phyloP scores from a whole-genome alignment of 1,284 basidiomycete genomes.

The Cutaneotrichosporon sp. region DNA sequence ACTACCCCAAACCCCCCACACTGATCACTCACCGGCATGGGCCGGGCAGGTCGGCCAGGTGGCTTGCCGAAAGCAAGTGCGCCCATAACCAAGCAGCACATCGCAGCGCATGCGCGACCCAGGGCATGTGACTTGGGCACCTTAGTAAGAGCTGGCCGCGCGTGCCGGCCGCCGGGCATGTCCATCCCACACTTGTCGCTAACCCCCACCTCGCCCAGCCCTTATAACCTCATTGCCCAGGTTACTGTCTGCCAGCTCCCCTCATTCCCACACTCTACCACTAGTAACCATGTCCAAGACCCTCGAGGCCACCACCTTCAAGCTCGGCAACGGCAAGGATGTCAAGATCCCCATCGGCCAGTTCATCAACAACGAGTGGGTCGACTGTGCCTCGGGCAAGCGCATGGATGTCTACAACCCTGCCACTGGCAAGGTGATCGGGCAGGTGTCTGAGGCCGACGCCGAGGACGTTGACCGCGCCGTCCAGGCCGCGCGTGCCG shows the following conservation, averaged over 20 bases:
- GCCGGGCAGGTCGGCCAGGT: too few species aligned
- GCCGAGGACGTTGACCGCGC: slow-evolving; percentile 76
- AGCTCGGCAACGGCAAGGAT: slow-evolving; percentile 26
- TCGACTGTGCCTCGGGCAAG: slow-evolving; percentile 28
- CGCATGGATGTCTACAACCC: slow-evolving; percentile 39
- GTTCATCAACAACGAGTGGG: slow-evolving; percentile 45
- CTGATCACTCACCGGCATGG: too few species aligned
- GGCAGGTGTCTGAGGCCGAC: slow-evolving; percentile 38
- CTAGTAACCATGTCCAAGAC: slow-evolving; percentile 2
- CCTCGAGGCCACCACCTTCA: slow-evolving; percentile 14
- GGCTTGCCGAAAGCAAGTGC: too few species aligned
- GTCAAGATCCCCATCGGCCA: slow-evolving; percentile 19
- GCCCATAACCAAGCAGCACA: too few species aligned
- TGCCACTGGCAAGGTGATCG: slow-evolving; percentile 61
- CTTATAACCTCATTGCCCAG: background rate
- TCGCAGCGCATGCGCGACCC: too few species aligned
- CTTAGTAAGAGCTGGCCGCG: too few species aligned
- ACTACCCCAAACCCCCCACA: too few species aligned
- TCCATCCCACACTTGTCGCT: too few species aligned
- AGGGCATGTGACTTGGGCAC: too few species aligned
- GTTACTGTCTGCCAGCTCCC: background rate
- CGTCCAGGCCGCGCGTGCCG: slow-evolving; percentile 74
- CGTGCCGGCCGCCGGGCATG: too few species aligned
- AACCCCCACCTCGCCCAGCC: background rate
- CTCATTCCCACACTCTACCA: background rate